Base-by-base conservation (phyloP, 495 filamentous ascomycete species). In the Chaetomidium leptoderma region DNA sequence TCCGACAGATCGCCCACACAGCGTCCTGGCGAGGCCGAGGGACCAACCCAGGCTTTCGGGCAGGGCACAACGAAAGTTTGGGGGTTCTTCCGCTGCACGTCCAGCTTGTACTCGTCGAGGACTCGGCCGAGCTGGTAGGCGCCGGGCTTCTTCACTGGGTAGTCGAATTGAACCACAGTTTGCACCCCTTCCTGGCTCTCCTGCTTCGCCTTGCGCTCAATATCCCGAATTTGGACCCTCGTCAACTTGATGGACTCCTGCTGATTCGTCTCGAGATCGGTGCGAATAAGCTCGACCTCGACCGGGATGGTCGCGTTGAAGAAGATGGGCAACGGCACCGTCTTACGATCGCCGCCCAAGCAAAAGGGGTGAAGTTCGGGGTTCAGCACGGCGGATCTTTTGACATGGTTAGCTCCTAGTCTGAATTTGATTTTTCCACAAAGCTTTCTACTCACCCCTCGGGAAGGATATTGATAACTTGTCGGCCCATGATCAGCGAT, bases 381-480 rank as follows among this genome's bases (percentile, higher is more conserved):
- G 68, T 97, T 97, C 47, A 98, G 76, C 45, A 87, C 77, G 13
- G 89, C 93, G 56, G 91, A 95, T 4, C 90, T 92, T 4, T 89
- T 92, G 65, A 42, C 43, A 58, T 2, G 32, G 63, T 70, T 39
- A 69, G 62, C 26, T 29, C 19, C 35, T 36, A 21, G 23, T n/a
- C 46, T 27, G 30, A 14, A 26, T 2, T 14, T 1, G 23, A n/a
- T n/a, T n/a, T n/a, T n/a, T n/a, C n/a, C n/a, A n/a, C n/a, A n/a
- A 45, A 24, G 24, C 30, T 16, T 14, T 1, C 30, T 19, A 74
- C 85, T 65, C 70, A 92, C 84, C 93, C 93, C 79, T 98, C 93
- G 3, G 93, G 93, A 27, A 98, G 77, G 68, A 97, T 95, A 66
- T 98, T 91, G 66, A 98, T 91, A 60, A 95, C 92, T 73, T 96